Conservation (phyloP, 2,329 filamentous ascomycete genomes). For the Massarina eburnea region DNA sequence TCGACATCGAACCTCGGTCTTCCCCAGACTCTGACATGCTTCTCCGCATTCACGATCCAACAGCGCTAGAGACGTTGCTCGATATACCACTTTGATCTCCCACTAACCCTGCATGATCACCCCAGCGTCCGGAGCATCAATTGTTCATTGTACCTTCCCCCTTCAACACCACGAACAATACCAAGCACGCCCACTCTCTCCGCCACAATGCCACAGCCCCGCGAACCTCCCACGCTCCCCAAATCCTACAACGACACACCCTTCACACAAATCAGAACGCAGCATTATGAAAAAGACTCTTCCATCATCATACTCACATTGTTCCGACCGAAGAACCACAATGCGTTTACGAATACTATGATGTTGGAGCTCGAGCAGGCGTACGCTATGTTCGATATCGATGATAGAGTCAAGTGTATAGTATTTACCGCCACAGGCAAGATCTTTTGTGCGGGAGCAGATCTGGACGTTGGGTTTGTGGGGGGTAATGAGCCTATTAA, state of each 20-base stretch:
- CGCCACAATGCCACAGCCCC: conserved; percentile 23
- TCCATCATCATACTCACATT: conserved; percentile 64
- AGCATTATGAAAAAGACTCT: conserved; percentile 48
- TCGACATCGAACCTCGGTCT: conserved; percentile 7
- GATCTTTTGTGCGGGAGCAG: conserved; percentile 60
- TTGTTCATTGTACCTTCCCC: neutral
- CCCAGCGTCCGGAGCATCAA: neutral
- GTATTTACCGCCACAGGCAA: conserved; percentile 56
- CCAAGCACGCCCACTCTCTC: conserved; percentile 6
- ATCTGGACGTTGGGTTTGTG: conserved; percentile 56
- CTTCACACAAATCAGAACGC: conserved; percentile 46
- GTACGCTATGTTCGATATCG: conserved; percentile 54
- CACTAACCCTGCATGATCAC: neutral
- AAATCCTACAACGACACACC: conserved; percentile 44
- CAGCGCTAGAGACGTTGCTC: neutral
- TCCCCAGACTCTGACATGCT: conserved; percentile 2
- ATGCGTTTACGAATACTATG: conserved; percentile 70
- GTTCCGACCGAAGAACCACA: conserved; percentile 65
- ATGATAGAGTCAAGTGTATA: conserved; percentile 57
- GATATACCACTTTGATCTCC: neutral
- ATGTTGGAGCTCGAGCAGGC: conserved; percentile 60
- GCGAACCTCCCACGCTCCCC: conserved; percentile 30
- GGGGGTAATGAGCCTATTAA: conserved; percentile 45
- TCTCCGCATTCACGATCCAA: conserved; percentile 7
- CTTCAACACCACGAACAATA: neutral